Base-by-base conservation (phyloP, 768 basidiomycete genomes). In the Goffeauzyma gilvescens region DNA sequence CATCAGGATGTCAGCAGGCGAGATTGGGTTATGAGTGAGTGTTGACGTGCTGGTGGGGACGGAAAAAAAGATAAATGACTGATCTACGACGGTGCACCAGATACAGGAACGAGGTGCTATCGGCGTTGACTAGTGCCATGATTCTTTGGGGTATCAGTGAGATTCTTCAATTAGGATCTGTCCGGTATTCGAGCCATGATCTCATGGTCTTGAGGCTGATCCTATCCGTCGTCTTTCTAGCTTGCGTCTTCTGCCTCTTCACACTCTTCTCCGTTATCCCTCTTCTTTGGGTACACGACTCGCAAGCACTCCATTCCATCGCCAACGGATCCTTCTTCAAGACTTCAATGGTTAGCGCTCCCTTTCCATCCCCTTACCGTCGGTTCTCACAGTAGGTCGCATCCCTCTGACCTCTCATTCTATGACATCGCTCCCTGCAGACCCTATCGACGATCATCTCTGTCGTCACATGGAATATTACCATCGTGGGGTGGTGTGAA, bases 141-240 rank as follows among this genome's bases (percentile, higher is more conserved):
- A 50, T 63, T 18, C 49, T 63, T 15, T 63, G 62, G 62, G 56
- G 57, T 1, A 58, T 63, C 13, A 45, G 58, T 58, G 41, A 38
- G 58, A 50, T 1, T 22, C 5, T n/a, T 14, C n/a, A n/a, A n/a
- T n/a, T n/a, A n/a, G n/a, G n/a, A n/a, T n/a, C n/a, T 27, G 38
- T 21, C 33, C 20, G n/a, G 5, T 24, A 14, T 24, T 2, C 35
- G 37, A 5, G 18, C 4, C 33, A 5, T 21, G 20, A 17, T 21
- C 4, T 23, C 6, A 7, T n/a, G n/a, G n/a, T n/a, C n/a, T n/a
- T n/a, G n/a, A n/a, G n/a, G n/a, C n/a, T n/a, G 18, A 8, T 9
- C 13, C 13, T 10, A 4, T 5, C 40, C 28, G 2, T 9, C 25
- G 14, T 31, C 21, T 18, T 5, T 32, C 20, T 45, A 62, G 60